Percentiles rank a stretch among this genome's conserved stretches.
phyloP scores from a whole-genome alignment of 257 asterid species.

The Ballota nigra region DNA sequence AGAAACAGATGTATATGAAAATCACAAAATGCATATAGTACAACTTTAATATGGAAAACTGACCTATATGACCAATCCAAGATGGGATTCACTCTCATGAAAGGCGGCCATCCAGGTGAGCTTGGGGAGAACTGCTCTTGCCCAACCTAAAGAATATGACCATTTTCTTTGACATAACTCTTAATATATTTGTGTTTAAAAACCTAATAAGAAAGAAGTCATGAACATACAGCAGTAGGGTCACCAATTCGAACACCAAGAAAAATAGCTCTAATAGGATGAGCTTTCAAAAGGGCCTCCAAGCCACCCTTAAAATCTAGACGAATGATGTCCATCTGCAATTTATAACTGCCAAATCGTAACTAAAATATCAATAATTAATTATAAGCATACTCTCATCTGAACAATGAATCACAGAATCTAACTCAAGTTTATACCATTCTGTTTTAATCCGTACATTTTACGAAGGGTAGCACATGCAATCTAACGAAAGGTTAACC shows the following conservation, averaged over 20 bases:
- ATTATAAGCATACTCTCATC: not conserved
- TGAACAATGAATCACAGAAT: not conserved
- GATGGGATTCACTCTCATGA: conserved; percentile 98
- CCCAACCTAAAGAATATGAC: conserved; percentile 63
- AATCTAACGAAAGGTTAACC: not conserved
- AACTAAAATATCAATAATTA: conserved; percentile 22
- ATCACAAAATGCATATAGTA: not conserved
- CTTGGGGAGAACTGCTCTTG: conserved; percentile 97
- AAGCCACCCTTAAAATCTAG: conserved; percentile 87
- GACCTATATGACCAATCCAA: conserved; percentile 98
- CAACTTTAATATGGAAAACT: conserved; percentile 7
- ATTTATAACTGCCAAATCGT: conserved; percentile 56
- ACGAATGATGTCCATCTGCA: conserved; percentile 82
- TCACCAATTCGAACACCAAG: conserved; percentile 97
- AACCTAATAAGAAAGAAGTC: conserved; percentile 12
- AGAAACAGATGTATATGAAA: conserved; percentile 4
- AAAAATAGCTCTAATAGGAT: conserved; percentile 79
- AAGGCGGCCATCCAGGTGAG: conserved; percentile 97
- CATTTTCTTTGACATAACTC: not conserved
- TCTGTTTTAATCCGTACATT: not conserved
- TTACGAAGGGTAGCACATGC: not conserved
- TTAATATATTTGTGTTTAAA: conserved; percentile 11
- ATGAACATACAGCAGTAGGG: conserved; percentile 76
- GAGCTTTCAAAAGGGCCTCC: conserved; percentile 74
- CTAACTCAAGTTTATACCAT: conserved; percentile 3